Conservation (phyloP, 1,284 basidiomycete species). For the Peniophora sp. region DNA sequence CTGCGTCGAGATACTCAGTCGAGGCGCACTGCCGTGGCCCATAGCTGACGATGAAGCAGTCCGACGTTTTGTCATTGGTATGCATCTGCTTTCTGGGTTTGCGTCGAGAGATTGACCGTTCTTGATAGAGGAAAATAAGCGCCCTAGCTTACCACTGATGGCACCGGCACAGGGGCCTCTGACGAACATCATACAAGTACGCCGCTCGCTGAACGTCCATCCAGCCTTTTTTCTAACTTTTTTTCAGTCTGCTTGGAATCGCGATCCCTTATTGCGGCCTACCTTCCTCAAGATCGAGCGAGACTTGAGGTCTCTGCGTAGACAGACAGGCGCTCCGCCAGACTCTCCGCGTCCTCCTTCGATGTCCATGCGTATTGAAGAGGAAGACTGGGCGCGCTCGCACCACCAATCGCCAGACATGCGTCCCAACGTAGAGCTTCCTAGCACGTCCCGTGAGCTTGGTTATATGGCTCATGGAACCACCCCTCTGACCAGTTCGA, state of each 20-base stretch:
- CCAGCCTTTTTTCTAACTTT: no score
- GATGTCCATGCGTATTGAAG: conserved; percentile 5
- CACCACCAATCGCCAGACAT: conserved; percentile 11
- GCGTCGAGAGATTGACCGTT: not conserved
- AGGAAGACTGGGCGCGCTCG: not conserved
- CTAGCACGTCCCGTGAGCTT: not conserved
- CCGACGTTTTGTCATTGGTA: conserved; percentile 53
- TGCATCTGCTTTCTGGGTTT: not conserved
- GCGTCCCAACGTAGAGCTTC: conserved; percentile 7
- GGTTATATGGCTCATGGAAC: no score
- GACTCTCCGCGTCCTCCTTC: conserved; percentile 18
- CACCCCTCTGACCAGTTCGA: not conserved
- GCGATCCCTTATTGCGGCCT: conserved; percentile 35
- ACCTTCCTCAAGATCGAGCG: conserved; percentile 36
- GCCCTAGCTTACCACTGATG: conserved; percentile 38
- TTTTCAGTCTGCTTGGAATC: conserved; percentile 36
- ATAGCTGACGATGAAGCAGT: conserved; percentile 52
- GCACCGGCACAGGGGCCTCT: conserved; percentile 19
- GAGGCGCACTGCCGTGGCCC: conserved; percentile 58
- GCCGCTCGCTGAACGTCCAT: no score
- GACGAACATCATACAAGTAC: conserved; percentile 23
- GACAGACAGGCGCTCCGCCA: conserved; percentile 16
- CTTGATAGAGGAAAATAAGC: conserved; percentile 42
- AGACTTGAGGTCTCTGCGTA: conserved; percentile 29
- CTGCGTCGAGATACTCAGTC: conserved; percentile 60